Evolutionary conservation across 352 stramenopile species (phyloP).

Genomic region (Hyaloperonospora brassicae): DNA sequence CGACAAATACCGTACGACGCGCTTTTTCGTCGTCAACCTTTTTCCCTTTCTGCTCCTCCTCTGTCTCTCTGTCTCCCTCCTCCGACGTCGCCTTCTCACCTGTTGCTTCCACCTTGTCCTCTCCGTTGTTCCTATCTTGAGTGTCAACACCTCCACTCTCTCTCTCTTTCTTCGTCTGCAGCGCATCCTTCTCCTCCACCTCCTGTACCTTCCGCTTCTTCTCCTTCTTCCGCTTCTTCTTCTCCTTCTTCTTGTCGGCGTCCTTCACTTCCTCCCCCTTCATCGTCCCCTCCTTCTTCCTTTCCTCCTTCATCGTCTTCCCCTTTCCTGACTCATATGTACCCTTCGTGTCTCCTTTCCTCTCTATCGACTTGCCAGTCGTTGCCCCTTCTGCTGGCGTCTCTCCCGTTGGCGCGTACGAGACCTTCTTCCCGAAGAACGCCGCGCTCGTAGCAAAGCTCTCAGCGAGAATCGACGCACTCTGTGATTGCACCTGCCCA

Average conservation of each 20-base stretch:
- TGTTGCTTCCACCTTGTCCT: slow-evolving; percentile 27
- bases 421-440: slow-evolving; percentile 60
- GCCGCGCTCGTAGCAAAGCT: slow-evolving; percentile 54
- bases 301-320: slow-evolving; percentile 6
- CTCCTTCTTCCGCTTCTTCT: slow-evolving; percentile 12
- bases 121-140: slow-evolving; percentile 8
- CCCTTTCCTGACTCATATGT: slow-evolving; percentile 8
- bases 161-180: slow-evolving; percentile 8
- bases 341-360: slow-evolving; percentile 5
- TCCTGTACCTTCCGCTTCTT: slow-evolving; percentile 3
- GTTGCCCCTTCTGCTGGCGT: slow-evolving; percentile 4
- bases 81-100: slow-evolving; percentile 20
- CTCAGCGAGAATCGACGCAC: slow-evolving; percentile 27
- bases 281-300: slow-evolving; percentile 7
- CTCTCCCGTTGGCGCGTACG: slow-evolving; percentile 29
- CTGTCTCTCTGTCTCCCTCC: slow-evolving; percentile 2
- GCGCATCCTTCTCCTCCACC: slow-evolving; percentile 10
- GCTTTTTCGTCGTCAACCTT: slow-evolving; percentile 48
- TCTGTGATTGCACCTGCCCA: slow-evolving; percentile 4
- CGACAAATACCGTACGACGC: slow-evolving; percentile 86
- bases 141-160: slow-evolving; percentile 10
- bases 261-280: background rate
- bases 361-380: slow-evolving; percentile 1
- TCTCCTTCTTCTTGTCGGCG: slow-evolving; percentile 3
- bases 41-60: slow-evolving; percentile 17